Evolutionary conservation across 2,329 filamentous ascomycete genomes (phyloP).

Genomic region (Apiospora rasikravindrae): DNA sequence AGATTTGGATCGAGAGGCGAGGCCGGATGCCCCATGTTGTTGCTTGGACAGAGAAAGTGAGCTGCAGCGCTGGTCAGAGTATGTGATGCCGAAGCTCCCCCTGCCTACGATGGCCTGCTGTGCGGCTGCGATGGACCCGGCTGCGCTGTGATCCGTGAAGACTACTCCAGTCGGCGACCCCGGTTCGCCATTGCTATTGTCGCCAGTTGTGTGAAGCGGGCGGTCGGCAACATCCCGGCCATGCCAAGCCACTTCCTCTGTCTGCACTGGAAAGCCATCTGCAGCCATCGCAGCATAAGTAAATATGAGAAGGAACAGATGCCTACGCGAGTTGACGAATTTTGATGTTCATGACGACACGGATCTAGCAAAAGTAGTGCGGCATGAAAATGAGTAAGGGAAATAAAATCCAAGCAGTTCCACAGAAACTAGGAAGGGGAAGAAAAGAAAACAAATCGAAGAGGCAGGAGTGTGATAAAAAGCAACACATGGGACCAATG

Average conservation of each 20-base stretch:
- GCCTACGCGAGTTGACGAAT: not conserved
- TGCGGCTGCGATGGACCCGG: conserved; percentile 1
- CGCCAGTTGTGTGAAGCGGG: not conserved
- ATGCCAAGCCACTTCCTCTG: conserved; percentile 7
- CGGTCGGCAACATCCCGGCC: not conserved
- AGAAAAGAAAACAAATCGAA: not conserved
- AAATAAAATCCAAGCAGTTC: not conserved
- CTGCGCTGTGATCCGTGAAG: not conserved
- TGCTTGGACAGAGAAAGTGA: not conserved
- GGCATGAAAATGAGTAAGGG: not conserved
- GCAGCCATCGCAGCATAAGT: not conserved
- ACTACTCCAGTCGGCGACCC: not conserved
- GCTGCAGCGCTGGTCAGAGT: not conserved
- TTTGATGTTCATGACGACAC: conserved; percentile 12
- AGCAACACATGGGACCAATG: conserved; percentile 1
- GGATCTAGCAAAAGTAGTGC: not conserved
- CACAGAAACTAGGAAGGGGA: not conserved
- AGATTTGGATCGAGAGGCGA: not conserved
- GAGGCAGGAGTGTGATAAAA: not conserved
- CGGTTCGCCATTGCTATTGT: not conserved
- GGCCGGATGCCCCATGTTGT: not conserved
- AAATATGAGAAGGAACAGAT: not conserved
- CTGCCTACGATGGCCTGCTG: conserved; percentile 12
- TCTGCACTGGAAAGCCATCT: not conserved
- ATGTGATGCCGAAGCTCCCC: not conserved